Evolutionary conservation across 73 alveolate species (phyloP).

Genomic region (Breviolum minutum): DNA sequence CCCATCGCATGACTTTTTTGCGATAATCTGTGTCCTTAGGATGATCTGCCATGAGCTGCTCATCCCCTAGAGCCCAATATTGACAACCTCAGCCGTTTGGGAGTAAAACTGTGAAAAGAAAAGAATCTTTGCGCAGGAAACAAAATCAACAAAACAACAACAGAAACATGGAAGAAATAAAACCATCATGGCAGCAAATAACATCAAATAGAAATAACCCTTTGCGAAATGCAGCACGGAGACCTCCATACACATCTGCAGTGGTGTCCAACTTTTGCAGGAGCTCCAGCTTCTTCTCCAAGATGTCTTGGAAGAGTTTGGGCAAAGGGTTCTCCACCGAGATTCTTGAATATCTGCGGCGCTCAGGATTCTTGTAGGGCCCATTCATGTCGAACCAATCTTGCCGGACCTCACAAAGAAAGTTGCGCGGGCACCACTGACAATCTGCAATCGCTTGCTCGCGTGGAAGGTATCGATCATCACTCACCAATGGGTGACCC

Average conservation of each 20-base stretch:
- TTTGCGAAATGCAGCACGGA: background rate
- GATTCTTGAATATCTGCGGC: constrained; percentile 39
- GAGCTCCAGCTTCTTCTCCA: constrained; percentile 33
- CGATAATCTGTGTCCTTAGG: constrained; percentile 75
- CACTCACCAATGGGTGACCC: constrained; percentile 79
- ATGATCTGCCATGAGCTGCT: constrained; percentile 61
- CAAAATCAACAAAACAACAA: background rate
- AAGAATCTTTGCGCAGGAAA: background rate
- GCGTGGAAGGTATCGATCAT: constrained; percentile 81
- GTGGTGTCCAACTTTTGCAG: constrained; percentile 41
- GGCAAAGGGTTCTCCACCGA: constrained; percentile 82
- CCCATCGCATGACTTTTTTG: constrained; percentile 70
- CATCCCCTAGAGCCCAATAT: constrained; percentile 91
- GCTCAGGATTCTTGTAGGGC: constrained; percentile 37
- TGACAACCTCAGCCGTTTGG: background rate
- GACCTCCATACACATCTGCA: constrained; percentile 40
- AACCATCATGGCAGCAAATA: background rate
- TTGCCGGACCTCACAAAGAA: constrained; percentile 56
- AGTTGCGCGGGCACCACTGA: constrained; percentile 89
- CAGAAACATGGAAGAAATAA: background rate
- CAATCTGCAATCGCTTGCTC: constrained; percentile 51
- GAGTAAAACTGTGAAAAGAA: too few species aligned
- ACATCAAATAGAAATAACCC: background rate
- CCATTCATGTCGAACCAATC: constrained; percentile 95
- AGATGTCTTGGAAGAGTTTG: constrained; percentile 65